Evolutionary conservation across 2,329 filamentous ascomycete species (phyloP).

Genomic region (Chaetoscypha palmicola): DNA sequence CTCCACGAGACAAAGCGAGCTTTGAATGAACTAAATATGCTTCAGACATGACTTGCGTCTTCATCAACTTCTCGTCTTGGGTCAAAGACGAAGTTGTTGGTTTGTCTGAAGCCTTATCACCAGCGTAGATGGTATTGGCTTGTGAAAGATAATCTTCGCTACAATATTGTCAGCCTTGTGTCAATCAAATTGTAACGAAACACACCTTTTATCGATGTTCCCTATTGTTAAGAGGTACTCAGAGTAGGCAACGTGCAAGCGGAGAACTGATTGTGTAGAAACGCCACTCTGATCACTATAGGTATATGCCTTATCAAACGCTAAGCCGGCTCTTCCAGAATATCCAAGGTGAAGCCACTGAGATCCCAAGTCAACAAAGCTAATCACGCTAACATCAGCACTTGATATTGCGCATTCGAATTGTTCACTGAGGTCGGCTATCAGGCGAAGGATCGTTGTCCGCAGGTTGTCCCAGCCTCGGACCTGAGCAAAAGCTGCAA

Average conservation of each 20-base stretch:
- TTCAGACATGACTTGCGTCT: conserved; percentile 31
- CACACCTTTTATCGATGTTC: conserved; percentile 52
- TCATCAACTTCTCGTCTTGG: conserved; percentile 20
- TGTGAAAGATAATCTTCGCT: conserved; percentile 27
- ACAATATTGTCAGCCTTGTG: neutral
- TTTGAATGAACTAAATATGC: conserved; percentile 31
- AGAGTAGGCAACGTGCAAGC: conserved; percentile 63
- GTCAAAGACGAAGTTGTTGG: conserved; percentile 10
- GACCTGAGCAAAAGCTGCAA: conserved; percentile 50
- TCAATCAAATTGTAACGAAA: conserved; percentile 20
- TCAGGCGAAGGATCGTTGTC: conserved; percentile 42
- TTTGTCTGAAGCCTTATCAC: conserved; percentile 22
- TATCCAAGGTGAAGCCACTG: conserved; percentile 55
- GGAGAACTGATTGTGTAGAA: conserved; percentile 40
- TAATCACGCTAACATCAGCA: conserved; percentile 36
- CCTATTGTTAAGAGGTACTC: conserved; percentile 68
- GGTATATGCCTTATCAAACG: conserved; percentile 52
- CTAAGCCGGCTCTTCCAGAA: conserved; percentile 47
- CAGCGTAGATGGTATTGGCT: conserved; percentile 23
- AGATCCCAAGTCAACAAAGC: conserved; percentile 37
- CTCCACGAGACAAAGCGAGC: conserved; percentile 37
- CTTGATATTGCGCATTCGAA: conserved; percentile 32
- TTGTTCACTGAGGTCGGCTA: conserved; percentile 41
- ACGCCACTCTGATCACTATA: conserved; percentile 36
- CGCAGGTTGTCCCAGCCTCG: conserved; percentile 46